phyloP scores from a whole-genome alignment of 2,329 filamentous ascomycete genomes.

The Myriosclerotinia scirpicola region DNA sequence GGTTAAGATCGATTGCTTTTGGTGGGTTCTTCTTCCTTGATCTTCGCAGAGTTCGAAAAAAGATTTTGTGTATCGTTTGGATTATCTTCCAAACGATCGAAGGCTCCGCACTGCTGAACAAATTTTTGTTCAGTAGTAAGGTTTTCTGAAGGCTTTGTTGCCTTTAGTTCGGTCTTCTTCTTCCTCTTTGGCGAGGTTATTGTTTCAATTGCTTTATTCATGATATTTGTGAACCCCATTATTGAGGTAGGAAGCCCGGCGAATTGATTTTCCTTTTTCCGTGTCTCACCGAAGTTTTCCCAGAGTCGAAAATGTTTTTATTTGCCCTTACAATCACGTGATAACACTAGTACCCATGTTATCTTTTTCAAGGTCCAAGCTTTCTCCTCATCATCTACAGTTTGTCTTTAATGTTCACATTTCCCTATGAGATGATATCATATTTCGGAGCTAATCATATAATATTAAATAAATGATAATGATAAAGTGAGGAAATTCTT shows the following conservation, averaged over 20 bases:
- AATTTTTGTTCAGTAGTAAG: not conserved
- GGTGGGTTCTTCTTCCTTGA: not conserved
- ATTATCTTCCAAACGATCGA: constrained; percentile 1
- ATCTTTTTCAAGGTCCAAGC: not conserved
- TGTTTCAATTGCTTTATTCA: not conserved
- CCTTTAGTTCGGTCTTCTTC: too few relatives aligned
- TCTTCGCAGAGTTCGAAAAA: not conserved
- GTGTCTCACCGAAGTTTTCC: not conserved
- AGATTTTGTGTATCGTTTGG: not conserved
- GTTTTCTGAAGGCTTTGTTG: not conserved
- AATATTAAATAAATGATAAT: too few relatives aligned
- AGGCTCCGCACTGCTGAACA: too few relatives aligned
- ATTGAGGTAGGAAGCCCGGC: not conserved
- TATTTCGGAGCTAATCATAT: too few relatives aligned
- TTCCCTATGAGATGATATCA: too few relatives aligned
- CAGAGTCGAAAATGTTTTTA: not conserved
- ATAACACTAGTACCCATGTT: not conserved
- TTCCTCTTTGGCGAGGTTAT: not conserved
- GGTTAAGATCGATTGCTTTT: not conserved
- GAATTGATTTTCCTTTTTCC: not conserved
- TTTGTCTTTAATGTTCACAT: too few relatives aligned
- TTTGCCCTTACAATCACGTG: too few relatives aligned
- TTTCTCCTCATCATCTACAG: not conserved
- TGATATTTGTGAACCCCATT: not conserved
- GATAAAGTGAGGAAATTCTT: too few relatives aligned